Evolutionary conservation across 305 asterid species (phyloP), one percentile per base, ranked within the genome.

Genomic region (Vinca major): DNA sequence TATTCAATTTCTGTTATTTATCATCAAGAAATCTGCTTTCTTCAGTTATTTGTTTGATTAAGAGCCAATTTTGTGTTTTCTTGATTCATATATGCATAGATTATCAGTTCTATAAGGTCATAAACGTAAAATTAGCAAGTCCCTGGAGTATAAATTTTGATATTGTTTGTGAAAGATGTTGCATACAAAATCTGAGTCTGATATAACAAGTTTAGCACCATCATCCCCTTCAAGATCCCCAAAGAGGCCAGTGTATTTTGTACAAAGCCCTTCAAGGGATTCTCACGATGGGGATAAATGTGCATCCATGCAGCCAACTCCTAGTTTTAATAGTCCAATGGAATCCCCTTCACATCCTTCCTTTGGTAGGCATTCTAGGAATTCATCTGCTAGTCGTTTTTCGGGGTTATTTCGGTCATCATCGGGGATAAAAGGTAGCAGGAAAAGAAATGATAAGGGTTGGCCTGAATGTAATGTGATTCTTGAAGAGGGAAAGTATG

Each of bases 271-370:
- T 6, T 92, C 98, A 20, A 78, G 98, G 51, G 97, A 90, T 39
- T 92, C 98, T 9, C 94, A 88, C 4, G 98, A 92, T 75, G 98
- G 97, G 14, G 97, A 92, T 78, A 89, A 89, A 75, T 86, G 91
- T 0, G 78, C 89, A 13, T 82, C 96, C 40, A 81, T 90, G 91
- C 98, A 92, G 26, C 92, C 96, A 56, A 92, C 98, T 50, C 97
- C 98, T 14, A 87, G 80, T 70, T 88, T 84, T 80, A 76, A 77
- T 40, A 90, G 97, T 79, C 98, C 98, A 1, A 79, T 85, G 91
- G 98, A 92, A 71, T 92, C 98, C 66, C 98, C 98, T 3, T 90
- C 97, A 0, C 98, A 92, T 75, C 97, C 97, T 52, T 90, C 98
- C 0, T 78, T 80, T 68, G 98, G 98, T 45, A 91, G 98, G 61